A percentile compares a stretch with the other conserved stretches of the same genome.
Conservation (phyloP, 2,329 filamentous ascomycete genomes). For the Hymenoscyphus scutula region DNA sequence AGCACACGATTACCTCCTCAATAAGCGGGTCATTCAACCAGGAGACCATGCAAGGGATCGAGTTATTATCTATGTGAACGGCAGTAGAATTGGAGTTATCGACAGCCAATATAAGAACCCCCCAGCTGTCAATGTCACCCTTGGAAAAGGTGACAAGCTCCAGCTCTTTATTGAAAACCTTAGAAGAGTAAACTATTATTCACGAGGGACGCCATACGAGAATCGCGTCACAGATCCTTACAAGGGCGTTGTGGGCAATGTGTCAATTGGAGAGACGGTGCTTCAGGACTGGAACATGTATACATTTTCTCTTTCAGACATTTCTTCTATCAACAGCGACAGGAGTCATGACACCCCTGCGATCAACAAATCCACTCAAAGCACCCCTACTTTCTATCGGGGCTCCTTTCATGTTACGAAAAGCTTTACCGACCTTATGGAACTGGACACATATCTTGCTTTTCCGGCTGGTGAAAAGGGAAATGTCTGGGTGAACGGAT, state of each 20-base stretch:
- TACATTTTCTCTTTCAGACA: conserved; percentile 37
- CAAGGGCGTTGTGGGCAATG: conserved; percentile 47
- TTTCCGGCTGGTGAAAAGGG: conserved; percentile 45
- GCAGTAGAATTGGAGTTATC: conserved; percentile 42
- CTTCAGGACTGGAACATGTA: conserved; percentile 43
- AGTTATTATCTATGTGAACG: conserved; percentile 48
- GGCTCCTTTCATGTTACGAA: conserved; percentile 35
- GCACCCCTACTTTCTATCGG: conserved; percentile 31
- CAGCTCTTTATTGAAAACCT: conserved; percentile 50
- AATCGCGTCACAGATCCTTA: conserved; percentile 42
- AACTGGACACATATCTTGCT: conserved; percentile 40
- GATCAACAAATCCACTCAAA: not conserved
- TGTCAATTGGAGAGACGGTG: conserved; percentile 39
- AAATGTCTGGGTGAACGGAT: conserved; percentile 46
- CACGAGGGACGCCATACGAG: not conserved
- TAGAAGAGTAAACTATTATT: conserved; percentile 46
- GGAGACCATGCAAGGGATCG: conserved; percentile 47
- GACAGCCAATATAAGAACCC: conserved; percentile 46
- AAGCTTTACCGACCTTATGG: not conserved
- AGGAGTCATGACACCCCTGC: not conserved
- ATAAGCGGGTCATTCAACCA: conserved; percentile 39
- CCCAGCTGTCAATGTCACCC: conserved; percentile 38
- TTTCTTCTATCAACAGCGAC: conserved; percentile 20
- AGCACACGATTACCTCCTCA: conserved; percentile 35
- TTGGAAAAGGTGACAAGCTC: conserved; percentile 42